These are phyloP conservation scores for Castanospermum australe DNA, from an alignment of 306 rosid species.

Conservation along the genomic window DNA sequence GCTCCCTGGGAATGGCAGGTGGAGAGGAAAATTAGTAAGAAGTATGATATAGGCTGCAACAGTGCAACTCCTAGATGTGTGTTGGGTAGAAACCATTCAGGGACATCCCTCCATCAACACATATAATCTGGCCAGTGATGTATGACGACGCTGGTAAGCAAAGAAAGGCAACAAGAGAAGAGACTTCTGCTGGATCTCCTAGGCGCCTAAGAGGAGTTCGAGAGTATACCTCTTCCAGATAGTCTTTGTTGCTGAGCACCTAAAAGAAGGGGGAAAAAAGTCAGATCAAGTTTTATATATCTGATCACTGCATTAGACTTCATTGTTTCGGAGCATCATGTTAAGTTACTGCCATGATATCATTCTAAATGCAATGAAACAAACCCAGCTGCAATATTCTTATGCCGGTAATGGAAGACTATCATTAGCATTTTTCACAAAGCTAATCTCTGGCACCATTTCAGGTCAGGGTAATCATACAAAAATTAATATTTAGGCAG, in stretches of 20 bases:
- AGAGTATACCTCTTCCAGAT: constrained; percentile 66
- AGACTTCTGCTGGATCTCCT: constrained; percentile 73
- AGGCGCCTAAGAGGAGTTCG: constrained; percentile 69
- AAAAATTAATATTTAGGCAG: neutral
- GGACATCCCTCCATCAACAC: constrained; percentile 80
- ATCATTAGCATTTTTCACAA: neutral
- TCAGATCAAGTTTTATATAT: neutral
- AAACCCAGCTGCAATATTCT: constrained; percentile 8
- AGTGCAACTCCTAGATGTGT: constrained; percentile 30
- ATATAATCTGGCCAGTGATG: constrained; percentile 74
- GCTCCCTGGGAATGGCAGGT: neutral
- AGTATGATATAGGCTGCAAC: neutral
- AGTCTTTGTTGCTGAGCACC: constrained; percentile 65
- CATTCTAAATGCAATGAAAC: neutral
- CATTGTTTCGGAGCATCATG: neutral
- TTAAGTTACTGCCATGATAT: neutral
- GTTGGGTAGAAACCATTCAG: constrained; percentile 60
- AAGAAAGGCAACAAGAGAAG: constrained; percentile 69
- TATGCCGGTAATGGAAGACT: neutral
- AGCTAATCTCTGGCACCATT: neutral
- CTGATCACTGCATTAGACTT: neutral
- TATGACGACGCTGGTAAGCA: constrained; percentile 82
- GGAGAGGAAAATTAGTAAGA: neutral
- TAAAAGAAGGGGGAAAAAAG: constrained; percentile 18
- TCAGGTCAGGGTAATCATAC: neutral